Evolutionary conservation across 148 eudicot genomes (phyloP).

Genomic region (Rhododendron griersonianum): DNA sequence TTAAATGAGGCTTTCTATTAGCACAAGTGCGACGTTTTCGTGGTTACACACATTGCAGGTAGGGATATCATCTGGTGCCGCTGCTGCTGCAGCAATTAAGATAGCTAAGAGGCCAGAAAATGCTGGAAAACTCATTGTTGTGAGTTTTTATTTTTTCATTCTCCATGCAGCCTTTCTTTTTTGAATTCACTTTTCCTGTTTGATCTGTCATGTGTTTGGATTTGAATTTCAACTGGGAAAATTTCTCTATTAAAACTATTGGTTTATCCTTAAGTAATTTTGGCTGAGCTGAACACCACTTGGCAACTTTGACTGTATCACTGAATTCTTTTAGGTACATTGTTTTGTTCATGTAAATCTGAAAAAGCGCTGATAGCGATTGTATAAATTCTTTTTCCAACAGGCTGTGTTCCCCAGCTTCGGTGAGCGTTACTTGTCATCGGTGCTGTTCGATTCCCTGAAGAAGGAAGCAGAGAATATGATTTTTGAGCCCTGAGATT

Average conservation of each 20-base stretch:
- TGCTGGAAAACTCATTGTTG: conserved; percentile 47
- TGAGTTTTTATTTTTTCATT: not conserved
- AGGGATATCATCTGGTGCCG: conserved; percentile 95
- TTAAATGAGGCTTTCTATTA: not conserved
- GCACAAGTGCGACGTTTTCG: not conserved
- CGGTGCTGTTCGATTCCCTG: conserved; percentile 64
- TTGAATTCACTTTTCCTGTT: not conserved
- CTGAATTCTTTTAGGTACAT: not conserved
- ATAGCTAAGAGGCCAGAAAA: conserved; percentile 87
- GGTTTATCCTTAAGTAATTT: not conserved
- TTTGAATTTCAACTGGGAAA: not conserved
- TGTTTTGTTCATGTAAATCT: not conserved
- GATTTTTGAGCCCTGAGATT: conserved; percentile 39
- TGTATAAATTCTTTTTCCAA: not conserved
- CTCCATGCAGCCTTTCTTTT: not conserved
- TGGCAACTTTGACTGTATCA: not conserved
- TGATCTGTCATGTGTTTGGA: not conserved
- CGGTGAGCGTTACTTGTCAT: conserved; percentile 76
- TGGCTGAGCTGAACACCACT: not conserved
- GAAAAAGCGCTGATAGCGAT: not conserved
- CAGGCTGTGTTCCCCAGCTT: conserved; percentile 80
- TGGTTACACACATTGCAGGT: conserved; percentile 33
- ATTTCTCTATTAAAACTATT: not conserved
- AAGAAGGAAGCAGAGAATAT: conserved; percentile 23
- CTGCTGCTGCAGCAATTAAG: conserved; percentile 81